A percentile compares a stretch with the other conserved stretches of the same genome.
These are phyloP conservation scores for Ascochyta clinopodiicola DNA, from an alignment of 2,329 filamentous ascomycete species.

Conservation along the genomic window DNA sequence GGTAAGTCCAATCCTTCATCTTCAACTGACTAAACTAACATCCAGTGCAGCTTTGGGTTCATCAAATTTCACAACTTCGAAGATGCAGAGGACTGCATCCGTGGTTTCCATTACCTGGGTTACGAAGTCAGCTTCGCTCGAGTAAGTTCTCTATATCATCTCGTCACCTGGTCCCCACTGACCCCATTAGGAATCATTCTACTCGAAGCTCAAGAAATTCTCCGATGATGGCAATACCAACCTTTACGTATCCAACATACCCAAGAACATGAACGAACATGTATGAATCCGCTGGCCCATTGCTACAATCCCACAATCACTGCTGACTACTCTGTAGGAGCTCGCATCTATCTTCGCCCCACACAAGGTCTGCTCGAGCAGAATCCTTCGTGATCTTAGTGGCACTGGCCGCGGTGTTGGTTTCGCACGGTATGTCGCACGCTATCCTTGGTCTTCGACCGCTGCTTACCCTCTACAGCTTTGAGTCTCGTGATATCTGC, in stretches of 20 bases:
- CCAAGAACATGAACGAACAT: slow-evolving; percentile 88
- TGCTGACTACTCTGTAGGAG: slow-evolving; percentile 60
- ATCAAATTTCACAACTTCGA: slow-evolving; percentile 90
- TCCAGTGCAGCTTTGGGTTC: slow-evolving; percentile 79
- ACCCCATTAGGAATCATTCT: slow-evolving; percentile 79
- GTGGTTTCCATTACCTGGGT: slow-evolving; percentile 89
- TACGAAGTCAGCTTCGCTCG: slow-evolving; percentile 98
- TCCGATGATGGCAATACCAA: slow-evolving; percentile 91
- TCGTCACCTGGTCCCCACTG: slow-evolving; percentile 7
- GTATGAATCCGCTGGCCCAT: slow-evolving; percentile 57
- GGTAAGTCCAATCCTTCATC: slow-evolving; percentile 61
- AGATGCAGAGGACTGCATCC: slow-evolving; percentile 94
- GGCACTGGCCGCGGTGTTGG: slow-evolving; percentile 96
- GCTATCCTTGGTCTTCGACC: background rate
- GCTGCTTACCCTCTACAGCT: slow-evolving; percentile 63
- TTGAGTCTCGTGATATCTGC: slow-evolving; percentile 86
- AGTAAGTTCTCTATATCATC: slow-evolving; percentile 58
- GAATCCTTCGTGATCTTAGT: slow-evolving; percentile 89
- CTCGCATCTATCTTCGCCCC: slow-evolving; percentile 79
- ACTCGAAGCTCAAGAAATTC: slow-evolving; percentile 95
- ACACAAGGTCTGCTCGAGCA: slow-evolving; percentile 87
- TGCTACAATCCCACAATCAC: background rate
- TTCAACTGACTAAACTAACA: slow-evolving; percentile 14
- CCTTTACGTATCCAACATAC: slow-evolving; percentile 96
- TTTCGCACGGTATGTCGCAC: slow-evolving; percentile 79